Evolutionary conservation across 495 filamentous ascomycete species (phyloP), one percentile per base, ranked within the genome.

Genomic region (Arthonia radiata): DNA sequence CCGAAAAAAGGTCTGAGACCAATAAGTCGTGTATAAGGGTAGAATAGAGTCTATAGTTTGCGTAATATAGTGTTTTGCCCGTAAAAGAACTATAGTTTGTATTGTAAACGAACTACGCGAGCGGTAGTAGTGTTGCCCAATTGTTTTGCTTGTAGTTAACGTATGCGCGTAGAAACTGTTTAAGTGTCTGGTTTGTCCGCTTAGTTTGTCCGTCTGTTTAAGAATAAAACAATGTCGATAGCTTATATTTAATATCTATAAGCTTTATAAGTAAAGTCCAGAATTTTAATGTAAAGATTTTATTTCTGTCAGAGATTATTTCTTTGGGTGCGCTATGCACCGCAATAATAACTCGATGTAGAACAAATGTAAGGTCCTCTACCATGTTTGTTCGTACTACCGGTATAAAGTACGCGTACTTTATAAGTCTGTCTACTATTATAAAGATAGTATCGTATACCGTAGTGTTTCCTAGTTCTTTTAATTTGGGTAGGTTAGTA

Each of bases 91-190:
- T 14, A 1, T 7, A 7, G 14, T 24, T 24, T 11, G 17, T 30
- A 23, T 37, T 35, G 16, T 41, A 37, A 0, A 22, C 23, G 11
- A 34, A 30, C 24, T 44, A 11, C 1, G 37, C 37, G 3, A 45
- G 7, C 4, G 18, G 23, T 22, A 47, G 15, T 4, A 37, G 19
- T 9, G 15, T 4, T 22, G 26, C 23, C 29, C 23, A 43, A 18
- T 47, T 36, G 12, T 35, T 17, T 24, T 47, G 26, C 19, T 35
- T 14, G 11, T 34, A 33, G 22, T 43, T 43, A 5, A 16, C 15
- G 23, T 38, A 46, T 3, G 13, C 23, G 15, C 22, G 18, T 5
- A 45, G 16, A 15, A 41, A 47, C 3, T 28, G 7, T 29, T 47
- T 32, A 2, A 47, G 7, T 0, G 22, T 27, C 21, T 41, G 21